Evolutionary conservation across 225 moss, liverwort and hornwort genomes (phyloP).

Genomic region (Pseudisothecium myosuroides): DNA sequence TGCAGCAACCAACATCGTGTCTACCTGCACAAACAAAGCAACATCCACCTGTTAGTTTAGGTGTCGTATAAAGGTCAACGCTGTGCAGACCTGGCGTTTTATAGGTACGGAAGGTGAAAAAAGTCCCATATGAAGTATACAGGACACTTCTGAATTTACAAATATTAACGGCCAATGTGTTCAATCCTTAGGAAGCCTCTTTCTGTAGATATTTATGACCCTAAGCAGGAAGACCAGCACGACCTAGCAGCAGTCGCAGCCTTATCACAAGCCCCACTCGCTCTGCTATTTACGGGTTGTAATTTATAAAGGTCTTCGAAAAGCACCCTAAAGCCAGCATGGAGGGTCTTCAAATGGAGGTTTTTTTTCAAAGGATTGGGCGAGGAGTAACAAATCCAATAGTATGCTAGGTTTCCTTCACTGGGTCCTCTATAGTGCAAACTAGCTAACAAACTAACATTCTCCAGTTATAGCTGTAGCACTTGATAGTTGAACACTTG

Average conservation of each 20-base stretch:
- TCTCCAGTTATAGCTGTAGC: background rate
- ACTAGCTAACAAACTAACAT: background rate
- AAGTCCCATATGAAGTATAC: background rate
- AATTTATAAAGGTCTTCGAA: background rate
- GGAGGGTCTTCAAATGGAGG: background rate
- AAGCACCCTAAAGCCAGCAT: background rate
- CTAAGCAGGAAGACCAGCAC: background rate
- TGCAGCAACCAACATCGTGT: constrained; percentile 43
- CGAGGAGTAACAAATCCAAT: background rate
- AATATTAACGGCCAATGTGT: background rate
- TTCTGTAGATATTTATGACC: background rate
- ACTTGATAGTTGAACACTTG: background rate
- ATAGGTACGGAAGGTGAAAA: background rate
- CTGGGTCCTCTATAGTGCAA: background rate
- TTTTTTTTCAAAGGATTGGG: background rate
- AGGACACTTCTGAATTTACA: background rate
- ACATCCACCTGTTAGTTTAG: background rate
- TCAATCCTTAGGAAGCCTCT: background rate
- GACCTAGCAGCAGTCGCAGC: background rate
- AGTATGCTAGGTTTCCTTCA: background rate
- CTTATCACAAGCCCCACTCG: background rate
- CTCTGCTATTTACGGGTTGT: background rate
- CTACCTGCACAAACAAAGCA: constrained; percentile 20
- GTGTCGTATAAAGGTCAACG: background rate
- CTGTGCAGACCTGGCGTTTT: background rate